Evolutionary conservation across 768 basidiomycete species (phyloP).

Genomic region (Tephrocybe sp.): DNA sequence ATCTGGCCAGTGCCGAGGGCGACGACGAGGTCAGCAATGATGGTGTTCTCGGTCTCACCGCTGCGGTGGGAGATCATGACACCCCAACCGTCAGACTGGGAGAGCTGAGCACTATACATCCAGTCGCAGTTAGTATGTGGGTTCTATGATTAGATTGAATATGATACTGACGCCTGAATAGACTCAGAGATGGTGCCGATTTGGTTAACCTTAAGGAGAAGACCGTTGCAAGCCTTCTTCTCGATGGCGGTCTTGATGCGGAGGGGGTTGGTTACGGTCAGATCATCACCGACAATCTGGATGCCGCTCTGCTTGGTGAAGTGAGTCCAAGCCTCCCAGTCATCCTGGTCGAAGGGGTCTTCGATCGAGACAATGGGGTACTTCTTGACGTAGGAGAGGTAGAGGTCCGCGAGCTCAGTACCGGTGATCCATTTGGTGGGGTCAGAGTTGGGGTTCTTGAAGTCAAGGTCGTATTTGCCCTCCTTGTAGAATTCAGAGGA

Average conservation of each 20-base stretch:
- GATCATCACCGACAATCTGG: conserved; percentile 93
- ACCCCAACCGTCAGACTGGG: conserved; percentile 96
- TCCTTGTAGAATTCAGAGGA: conserved; percentile 99
- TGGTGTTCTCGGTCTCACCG: conserved; percentile 96
- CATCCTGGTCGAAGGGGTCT: conserved; percentile 99
- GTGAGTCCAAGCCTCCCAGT: conserved; percentile 97
- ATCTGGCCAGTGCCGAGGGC: conserved; percentile 92
- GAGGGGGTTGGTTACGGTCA: conserved; percentile 96
- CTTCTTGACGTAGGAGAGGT: conserved; percentile 81
- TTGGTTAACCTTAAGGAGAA: conserved; percentile 99
- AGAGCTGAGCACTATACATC: conserved; percentile 76
- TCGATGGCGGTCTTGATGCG: conserved; percentile 99
- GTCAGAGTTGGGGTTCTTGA: conserved; percentile 99
- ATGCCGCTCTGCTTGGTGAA: conserved; percentile 78
- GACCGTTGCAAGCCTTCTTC: conserved; percentile 99
- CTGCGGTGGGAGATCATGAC: conserved; percentile 99
- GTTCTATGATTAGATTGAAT: not conserved
- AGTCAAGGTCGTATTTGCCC: conserved; percentile 98
- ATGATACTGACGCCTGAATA: conserved; percentile 83
- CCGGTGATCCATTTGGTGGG: conserved; percentile 95
- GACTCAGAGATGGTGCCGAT: conserved; percentile 99
- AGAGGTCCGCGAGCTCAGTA: conserved; percentile 87
- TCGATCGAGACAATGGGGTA: conserved; percentile 96
- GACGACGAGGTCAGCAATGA: conserved; percentile 94
- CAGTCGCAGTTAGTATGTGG: conserved; percentile 2